These are phyloP conservation scores for Chlamydomonas schloesseri DNA, from an alignment of 139 green algal species.

Conservation along the genomic window DNA sequence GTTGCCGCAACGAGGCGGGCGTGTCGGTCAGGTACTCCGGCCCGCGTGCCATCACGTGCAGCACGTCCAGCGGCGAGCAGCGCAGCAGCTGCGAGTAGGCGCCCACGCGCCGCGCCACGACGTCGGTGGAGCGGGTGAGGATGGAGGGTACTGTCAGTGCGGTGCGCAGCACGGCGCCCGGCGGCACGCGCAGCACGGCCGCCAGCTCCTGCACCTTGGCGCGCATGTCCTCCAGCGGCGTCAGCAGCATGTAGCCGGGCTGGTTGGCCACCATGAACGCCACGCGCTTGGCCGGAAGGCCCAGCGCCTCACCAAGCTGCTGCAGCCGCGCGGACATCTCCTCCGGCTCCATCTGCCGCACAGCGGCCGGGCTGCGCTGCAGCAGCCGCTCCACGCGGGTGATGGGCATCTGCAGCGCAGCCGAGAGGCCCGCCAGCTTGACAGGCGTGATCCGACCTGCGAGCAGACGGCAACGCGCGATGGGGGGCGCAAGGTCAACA, in stretches of 20 bases:
- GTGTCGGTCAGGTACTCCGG: constrained; percentile 54
- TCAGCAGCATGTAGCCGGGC: constrained; percentile 43
- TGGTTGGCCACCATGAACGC: constrained; percentile 43
- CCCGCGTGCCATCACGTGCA: constrained; percentile 32
- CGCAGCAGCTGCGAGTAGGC: constrained; percentile 17
- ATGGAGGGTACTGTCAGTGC: constrained; percentile 31
- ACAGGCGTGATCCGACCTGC: constrained; percentile 27
- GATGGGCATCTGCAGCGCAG: constrained; percentile 22
- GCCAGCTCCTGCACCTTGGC: constrained; percentile 26
- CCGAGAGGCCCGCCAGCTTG: constrained; percentile 35
- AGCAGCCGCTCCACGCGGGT: constrained; percentile 39
- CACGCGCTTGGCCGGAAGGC: constrained; percentile 5
- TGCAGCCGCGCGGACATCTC: background rate
- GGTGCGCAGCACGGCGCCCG: background rate
- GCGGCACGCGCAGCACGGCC: constrained; percentile 16
- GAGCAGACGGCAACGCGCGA: too few relatives aligned
- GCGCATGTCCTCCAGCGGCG: background rate
- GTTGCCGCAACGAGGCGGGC: constrained; percentile 21
- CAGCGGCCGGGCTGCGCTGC: constrained; percentile 10
- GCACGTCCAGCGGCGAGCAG: constrained; percentile 1
- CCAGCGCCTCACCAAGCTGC: constrained; percentile 12
- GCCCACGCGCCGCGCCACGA: background rate
- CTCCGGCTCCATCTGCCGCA: constrained; percentile 20
- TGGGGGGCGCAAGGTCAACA: too few relatives aligned
- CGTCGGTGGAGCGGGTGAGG: constrained; percentile 22